A percentile compares a stretch with the other conserved stretches of the same genome.
Evolutionary conservation across 192 early-diverging fungal genomes (phyloP).

Genomic region (Rhizophagus sp.): DNA sequence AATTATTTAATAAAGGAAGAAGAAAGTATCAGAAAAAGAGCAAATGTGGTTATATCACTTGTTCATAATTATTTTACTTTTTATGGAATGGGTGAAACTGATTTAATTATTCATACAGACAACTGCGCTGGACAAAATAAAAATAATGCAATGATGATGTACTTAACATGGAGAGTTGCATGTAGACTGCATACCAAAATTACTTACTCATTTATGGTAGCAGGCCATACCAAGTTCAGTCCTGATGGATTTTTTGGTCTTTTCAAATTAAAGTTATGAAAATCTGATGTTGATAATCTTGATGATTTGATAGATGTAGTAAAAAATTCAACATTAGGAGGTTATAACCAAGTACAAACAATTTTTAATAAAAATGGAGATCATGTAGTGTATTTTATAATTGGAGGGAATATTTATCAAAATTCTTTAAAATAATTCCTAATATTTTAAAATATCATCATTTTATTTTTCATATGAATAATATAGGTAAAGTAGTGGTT

Average conservation of each 20-base stretch:
- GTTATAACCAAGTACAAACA: constrained; percentile 1
- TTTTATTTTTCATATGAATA: neutral
- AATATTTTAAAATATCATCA: constrained; percentile 12
- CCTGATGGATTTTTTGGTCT: neutral
- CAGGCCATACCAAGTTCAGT: neutral
- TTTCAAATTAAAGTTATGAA: constrained; percentile 1
- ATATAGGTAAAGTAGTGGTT: neutral
- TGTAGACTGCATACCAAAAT: neutral
- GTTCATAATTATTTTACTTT: constrained; percentile 4
- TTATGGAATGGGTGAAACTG: neutral
- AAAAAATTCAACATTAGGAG: neutral
- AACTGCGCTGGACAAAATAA: constrained; percentile 10
- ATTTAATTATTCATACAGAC: neutral
- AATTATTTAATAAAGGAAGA: constrained; percentile 15
- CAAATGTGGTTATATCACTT: neutral
- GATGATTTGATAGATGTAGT: neutral
- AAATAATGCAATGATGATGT: constrained; percentile 6
- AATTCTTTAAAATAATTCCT: neutral
- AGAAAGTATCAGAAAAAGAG: constrained; percentile 1
- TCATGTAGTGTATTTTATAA: neutral
- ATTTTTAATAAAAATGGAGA: neutral
- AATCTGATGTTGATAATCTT: constrained; percentile 8
- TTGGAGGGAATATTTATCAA: neutral
- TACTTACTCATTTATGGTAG: neutral
- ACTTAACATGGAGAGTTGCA: neutral